Conservation (phyloP, 2,329 filamentous ascomycete genomes). For the Aspergillus fructus region DNA sequence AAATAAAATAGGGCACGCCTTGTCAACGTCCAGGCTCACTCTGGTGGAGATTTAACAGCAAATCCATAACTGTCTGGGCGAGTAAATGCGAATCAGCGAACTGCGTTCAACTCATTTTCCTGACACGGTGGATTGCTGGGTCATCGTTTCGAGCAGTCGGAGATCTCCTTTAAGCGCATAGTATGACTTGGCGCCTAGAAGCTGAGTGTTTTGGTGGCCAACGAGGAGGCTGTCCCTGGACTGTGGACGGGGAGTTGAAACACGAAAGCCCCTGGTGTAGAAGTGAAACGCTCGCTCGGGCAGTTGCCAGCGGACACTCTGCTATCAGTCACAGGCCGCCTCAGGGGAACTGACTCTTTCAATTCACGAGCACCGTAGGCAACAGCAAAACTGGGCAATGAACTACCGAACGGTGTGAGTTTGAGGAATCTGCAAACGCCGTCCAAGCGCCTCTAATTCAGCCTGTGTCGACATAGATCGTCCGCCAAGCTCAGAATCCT, state of each 20-base stretch:
- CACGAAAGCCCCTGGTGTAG: conserved; percentile 3
- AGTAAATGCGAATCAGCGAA: conserved; percentile 4
- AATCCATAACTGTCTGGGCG: background rate
- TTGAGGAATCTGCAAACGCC: too few relatives aligned
- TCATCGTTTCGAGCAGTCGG: conserved; percentile 7
- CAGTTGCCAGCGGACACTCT: background rate
- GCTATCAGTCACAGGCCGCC: background rate
- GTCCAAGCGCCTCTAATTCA: too few relatives aligned
- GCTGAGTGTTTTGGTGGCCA: background rate
- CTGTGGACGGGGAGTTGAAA: conserved; percentile 6
- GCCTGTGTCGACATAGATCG: too few relatives aligned
- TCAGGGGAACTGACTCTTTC: background rate
- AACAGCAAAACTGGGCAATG: background rate
- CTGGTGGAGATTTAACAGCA: background rate
- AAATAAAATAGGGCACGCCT: background rate
- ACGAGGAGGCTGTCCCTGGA: conserved; percentile 1
- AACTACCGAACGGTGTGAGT: too few relatives aligned
- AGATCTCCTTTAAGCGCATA: conserved; percentile 8
- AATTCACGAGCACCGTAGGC: background rate
- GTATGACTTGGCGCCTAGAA: conserved; percentile 9
- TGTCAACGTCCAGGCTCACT: background rate
- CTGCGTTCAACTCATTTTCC: conserved; percentile 15
- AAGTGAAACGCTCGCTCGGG: conserved; percentile 8
- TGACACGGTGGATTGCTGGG: conserved; percentile 18
- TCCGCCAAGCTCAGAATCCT: too few relatives aligned